Conservation (phyloP, 306 rosid species). For the Cucurbita pepo region DNA sequence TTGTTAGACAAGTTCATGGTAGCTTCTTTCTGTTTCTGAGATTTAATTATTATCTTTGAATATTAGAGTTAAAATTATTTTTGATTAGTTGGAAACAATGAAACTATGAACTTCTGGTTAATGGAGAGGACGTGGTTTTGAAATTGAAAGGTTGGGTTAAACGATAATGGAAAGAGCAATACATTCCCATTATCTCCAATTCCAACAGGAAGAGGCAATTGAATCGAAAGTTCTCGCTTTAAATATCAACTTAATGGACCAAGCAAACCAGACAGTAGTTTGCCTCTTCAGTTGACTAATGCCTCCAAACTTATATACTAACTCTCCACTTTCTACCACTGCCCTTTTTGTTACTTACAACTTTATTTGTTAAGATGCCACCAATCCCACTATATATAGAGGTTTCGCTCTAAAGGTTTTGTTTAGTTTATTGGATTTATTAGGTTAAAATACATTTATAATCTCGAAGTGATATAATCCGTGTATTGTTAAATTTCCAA, state of each 20-base stretch:
- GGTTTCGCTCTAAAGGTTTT: not conserved
- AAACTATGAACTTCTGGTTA: not conserved
- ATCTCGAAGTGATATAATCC: not conserved
- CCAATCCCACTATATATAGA: not conserved
- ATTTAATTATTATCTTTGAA: not conserved
- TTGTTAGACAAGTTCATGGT: not conserved
- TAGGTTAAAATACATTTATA: not conserved
- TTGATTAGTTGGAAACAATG: not conserved
- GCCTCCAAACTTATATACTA: not conserved
- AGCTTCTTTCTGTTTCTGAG: not conserved
- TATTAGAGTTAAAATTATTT: not conserved
- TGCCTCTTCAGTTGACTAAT: conserved; percentile 5
- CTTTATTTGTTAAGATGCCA: not conserved
- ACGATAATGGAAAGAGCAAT: conserved; percentile 1
- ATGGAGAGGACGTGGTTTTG: not conserved
- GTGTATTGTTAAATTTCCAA: not conserved
- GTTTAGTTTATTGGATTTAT: not conserved
- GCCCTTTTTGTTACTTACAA: not conserved
- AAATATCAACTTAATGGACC: not conserved
- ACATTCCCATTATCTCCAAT: not conserved
- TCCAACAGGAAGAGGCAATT: conserved; percentile 4
- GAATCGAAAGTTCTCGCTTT: not conserved
- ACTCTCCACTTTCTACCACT: not conserved
- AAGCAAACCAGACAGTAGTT: not conserved
- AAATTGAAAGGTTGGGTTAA: not conserved